Conservation (phyloP, 257 asterid genomes). For the Coffea eugenioides region DNA sequence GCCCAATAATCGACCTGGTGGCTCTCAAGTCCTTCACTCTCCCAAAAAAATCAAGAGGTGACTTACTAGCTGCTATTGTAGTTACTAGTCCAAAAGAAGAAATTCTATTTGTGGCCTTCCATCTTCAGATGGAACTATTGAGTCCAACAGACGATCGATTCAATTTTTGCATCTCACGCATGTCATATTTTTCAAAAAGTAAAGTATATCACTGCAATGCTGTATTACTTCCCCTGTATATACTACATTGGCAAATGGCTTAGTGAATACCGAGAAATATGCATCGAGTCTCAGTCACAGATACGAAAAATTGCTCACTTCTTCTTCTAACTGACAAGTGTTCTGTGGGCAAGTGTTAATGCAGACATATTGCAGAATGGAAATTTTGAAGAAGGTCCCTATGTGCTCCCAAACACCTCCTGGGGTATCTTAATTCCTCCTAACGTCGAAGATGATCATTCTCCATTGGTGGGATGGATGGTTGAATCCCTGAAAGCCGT, state of each 20-base stretch:
- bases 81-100: background rate
- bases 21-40: conserved; percentile 28
- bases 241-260: too few relatives aligned
- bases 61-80: background rate
- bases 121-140: too few relatives aligned
- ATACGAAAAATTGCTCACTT: too few relatives aligned
- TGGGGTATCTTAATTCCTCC: conserved; percentile 29
- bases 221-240: too few relatives aligned
- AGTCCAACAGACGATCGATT: too few relatives aligned
- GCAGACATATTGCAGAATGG: conserved; percentile 26
- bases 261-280: too few relatives aligned
- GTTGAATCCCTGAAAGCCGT: conserved; percentile 36
- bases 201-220: too few relatives aligned
- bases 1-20: conserved; percentile 28
- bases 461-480: conserved; percentile 32
- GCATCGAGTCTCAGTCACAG: too few relatives aligned
- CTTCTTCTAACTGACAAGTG: background rate
- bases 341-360: background rate
- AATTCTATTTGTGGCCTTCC: too few relatives aligned
- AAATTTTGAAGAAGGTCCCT: conserved; percentile 33
- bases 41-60: conserved; percentile 17
- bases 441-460: conserved; percentile 27
- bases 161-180: too few relatives aligned
- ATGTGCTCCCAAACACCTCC: conserved; percentile 27
- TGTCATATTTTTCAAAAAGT: too few relatives aligned